Percentiles rank a stretch among this genome's conserved stretches.
Conservation (phyloP, 148 eudicot species). For the Vaccinium macrocarpon region DNA sequence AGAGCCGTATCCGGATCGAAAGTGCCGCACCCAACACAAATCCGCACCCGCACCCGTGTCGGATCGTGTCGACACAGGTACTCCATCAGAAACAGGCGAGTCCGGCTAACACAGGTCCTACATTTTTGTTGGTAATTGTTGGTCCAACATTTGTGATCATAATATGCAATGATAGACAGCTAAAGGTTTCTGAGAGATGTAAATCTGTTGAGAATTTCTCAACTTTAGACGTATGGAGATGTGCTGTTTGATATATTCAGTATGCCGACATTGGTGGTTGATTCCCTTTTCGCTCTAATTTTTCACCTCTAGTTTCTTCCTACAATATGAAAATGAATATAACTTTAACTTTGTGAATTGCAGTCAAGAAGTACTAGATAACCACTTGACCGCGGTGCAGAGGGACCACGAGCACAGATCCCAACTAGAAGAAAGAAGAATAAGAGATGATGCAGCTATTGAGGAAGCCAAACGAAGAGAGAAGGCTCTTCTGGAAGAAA, state of each 20-base stretch:
- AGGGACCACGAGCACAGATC: constrained; percentile 82
- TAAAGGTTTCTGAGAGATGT: neutral
- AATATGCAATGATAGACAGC: neutral
- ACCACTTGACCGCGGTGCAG: constrained; percentile 79
- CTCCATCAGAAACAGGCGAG: too few relatives aligned
- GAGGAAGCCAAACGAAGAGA: constrained; percentile 88
- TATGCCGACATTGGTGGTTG: neutral
- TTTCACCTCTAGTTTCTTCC: neutral
- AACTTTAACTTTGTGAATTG: constrained; percentile 14
- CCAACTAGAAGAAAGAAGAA: constrained; percentile 84
- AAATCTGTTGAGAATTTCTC: neutral
- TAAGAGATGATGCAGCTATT: constrained; percentile 85
- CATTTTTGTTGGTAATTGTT: neutral
- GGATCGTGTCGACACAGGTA: too few relatives aligned
- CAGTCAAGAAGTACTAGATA: constrained; percentile 96
- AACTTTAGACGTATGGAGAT: neutral
- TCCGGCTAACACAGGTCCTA: neutral
- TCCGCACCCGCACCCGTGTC: too few relatives aligned
- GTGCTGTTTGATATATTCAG: neutral
- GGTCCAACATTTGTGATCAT: neutral
- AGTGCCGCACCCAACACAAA: too few relatives aligned
- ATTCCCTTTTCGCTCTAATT: neutral
- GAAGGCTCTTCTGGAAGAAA: constrained; percentile 66
- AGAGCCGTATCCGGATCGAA: too few relatives aligned
- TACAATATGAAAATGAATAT: neutral